A percentile compares a stretch with the other conserved stretches of the same genome.
These are phyloP conservation scores for Neonectria punicea DNA, from an alignment of 2,329 filamentous ascomycete species.

Conservation along the genomic window DNA sequence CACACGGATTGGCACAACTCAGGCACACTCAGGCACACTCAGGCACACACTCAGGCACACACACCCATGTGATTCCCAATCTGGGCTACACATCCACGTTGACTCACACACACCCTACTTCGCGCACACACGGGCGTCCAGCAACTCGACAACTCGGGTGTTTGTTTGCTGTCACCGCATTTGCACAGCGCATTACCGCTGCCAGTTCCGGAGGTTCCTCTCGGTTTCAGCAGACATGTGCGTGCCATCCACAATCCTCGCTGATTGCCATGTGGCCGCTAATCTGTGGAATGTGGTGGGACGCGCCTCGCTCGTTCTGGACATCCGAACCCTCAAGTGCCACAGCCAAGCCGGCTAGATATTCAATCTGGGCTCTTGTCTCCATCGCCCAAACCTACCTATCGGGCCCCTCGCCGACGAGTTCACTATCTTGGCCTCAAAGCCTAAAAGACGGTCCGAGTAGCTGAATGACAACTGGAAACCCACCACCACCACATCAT, in stretches of 20 bases:
- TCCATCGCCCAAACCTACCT: neutral
- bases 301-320: constrained; percentile 20
- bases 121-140: neutral
- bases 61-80: neutral
- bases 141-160: neutral
- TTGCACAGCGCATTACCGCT: neutral
- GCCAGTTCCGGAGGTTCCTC: too few species aligned
- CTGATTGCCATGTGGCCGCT: constrained; percentile 9
- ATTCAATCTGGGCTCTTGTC: neutral
- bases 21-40: neutral
- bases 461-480: neutral
- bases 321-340: neutral
- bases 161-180: constrained; percentile 1
- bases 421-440: neutral
- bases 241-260: neutral
- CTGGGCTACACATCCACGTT: neutral
- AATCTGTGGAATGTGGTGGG: constrained; percentile 16
- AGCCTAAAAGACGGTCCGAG: constrained; percentile 2
- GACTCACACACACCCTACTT: neutral
- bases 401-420: constrained; percentile 1
- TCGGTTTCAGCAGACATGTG: constrained; percentile 8
- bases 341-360: neutral
- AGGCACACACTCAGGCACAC: constrained; percentile 1
- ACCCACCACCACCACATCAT: neutral
- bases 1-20: constrained; percentile 7